These are phyloP conservation scores for Dentipellis sp. DNA, from an alignment of 768 basidiomycete genomes.

Conservation along the genomic window DNA sequence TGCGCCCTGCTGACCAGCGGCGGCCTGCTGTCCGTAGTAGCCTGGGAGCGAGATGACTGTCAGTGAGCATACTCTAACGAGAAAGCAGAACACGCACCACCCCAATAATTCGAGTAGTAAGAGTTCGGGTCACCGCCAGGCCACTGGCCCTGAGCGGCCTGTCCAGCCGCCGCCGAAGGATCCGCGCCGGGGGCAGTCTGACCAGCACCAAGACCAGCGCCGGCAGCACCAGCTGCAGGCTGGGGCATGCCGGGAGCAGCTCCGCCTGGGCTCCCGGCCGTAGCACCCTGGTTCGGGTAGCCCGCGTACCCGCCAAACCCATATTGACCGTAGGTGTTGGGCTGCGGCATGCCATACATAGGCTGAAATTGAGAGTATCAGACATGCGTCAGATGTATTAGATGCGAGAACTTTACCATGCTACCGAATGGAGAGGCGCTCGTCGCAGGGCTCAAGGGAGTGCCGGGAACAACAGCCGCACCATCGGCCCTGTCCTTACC, in stretches of 20 bases:
- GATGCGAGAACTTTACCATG: constrained; percentile 45
- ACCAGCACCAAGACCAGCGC: constrained; percentile 42
- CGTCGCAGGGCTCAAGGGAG: constrained; percentile 52
- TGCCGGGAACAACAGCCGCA: constrained; percentile 37
- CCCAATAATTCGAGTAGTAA: constrained; percentile 81
- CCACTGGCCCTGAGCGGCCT: constrained; percentile 70
- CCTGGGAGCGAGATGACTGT: constrained; percentile 31
- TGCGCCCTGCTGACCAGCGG: constrained; percentile 47
- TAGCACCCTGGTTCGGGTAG: not conserved
- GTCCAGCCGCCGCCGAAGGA: constrained; percentile 38
- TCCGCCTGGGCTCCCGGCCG: constrained; percentile 55
- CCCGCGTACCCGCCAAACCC: constrained; percentile 56
- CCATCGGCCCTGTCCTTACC: constrained; percentile 90
- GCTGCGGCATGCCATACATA: constrained; percentile 87
- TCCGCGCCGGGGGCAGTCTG: constrained; percentile 41
- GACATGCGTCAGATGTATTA: not conserved
- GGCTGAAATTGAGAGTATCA: constrained; percentile 35
- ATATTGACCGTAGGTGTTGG: constrained; percentile 70
- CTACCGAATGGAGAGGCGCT: constrained; percentile 61
- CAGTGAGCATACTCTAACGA: not conserved
- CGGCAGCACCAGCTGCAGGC: constrained; percentile 42
- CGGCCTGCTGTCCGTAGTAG: constrained; percentile 71
- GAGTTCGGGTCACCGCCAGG: constrained; percentile 59
- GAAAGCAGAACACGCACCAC: constrained; percentile 42
- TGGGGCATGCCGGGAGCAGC: constrained; percentile 34